Base-by-base conservation (phyloP, 179 eudicot species). In the Pouteria campechiana region DNA sequence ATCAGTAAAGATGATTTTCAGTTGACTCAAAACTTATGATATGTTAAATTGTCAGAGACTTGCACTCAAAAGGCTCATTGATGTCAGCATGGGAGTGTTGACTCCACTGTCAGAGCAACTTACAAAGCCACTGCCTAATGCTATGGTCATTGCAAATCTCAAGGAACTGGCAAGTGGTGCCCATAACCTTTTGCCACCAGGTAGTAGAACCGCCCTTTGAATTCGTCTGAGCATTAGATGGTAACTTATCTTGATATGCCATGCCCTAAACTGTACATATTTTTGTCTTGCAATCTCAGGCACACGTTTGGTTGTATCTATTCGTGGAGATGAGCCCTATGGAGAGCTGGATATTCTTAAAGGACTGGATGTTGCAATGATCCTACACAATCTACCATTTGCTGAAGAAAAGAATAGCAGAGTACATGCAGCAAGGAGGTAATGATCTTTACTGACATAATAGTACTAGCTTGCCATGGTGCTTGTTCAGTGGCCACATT, bases 391-490 rank as follows among this genome's bases (percentile, higher is more conserved):
- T 32, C 57, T 90, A 24, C 87, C 98, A 34, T 79, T 63, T 46
- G 38, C 75, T 16, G 96, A 90, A 41, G 94, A 76, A 31, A 81
- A 79, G 50, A 65, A 66, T 31, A 69, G 98, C 67, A 68, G 98
- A 70, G 90, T 90, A 24, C 98, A 90, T 46, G 82, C 96, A 16
- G 96, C 78, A 46, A 70, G 98, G 48, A 82, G 96, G 97, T 84
- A 78, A 12, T 1, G 5, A 32, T 12, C 1, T 46, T 5, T 13
- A 22, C 16, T 31, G 43, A 25, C 2, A 43, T 23, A 16, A 15
- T 32, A 12, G 18, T 14, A 24, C 4, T 17, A 23, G 17, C 3
- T 16, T 19, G 1, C 17, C 23, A n/a, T 4, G 19, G 15, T 11
- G 15, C 10, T 19, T 6, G 5, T 21, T 2, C 15, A 9, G 8